Percentiles rank a stretch among this genome's conserved stretches.
Conservation (phyloP, 352 stramenopile genomes). For the Hyaloperonospora arabidopsidis region DNA sequence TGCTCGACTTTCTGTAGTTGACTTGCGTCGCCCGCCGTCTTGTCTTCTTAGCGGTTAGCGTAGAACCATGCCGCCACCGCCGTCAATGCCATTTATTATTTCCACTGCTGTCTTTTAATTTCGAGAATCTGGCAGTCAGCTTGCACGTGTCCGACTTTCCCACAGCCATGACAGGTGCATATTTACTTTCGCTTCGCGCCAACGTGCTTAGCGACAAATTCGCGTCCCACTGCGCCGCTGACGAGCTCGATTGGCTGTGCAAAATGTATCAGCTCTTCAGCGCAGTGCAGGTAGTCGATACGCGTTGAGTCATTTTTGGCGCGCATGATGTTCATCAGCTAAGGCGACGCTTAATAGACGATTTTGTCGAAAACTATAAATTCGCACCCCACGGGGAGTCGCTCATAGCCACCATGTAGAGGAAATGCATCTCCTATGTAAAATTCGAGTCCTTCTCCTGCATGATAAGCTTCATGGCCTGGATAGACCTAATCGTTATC, state of each 20-base stretch:
- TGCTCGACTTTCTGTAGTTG: neutral
- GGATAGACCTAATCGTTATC: too few relatives aligned
- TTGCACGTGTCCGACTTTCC: too few relatives aligned
- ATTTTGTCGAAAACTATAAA: neutral
- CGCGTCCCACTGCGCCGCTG: neutral
- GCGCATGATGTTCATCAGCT: neutral
- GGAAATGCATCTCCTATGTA: neutral
- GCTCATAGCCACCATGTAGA: neutral
- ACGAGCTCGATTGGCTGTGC: neutral
- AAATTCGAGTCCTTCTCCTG: neutral
- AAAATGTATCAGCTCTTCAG: neutral
- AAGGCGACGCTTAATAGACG: neutral
- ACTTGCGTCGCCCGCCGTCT: neutral
- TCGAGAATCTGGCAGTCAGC: too few relatives aligned
- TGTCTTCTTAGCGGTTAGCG: too few relatives aligned
- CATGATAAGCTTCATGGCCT: neutral
- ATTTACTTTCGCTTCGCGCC: too few relatives aligned
- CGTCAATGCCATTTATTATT: too few relatives aligned
- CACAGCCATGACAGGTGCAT: too few relatives aligned
- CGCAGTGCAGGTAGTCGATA: neutral
- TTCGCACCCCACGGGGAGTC: neutral
- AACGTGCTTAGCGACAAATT: neutral
- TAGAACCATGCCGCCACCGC: too few relatives aligned
- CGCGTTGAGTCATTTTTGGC: neutral
- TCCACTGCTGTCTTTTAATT: too few relatives aligned